Conservation (phyloP, 306 rosid genomes). For the Gynostemma pentaphyllum region DNA sequence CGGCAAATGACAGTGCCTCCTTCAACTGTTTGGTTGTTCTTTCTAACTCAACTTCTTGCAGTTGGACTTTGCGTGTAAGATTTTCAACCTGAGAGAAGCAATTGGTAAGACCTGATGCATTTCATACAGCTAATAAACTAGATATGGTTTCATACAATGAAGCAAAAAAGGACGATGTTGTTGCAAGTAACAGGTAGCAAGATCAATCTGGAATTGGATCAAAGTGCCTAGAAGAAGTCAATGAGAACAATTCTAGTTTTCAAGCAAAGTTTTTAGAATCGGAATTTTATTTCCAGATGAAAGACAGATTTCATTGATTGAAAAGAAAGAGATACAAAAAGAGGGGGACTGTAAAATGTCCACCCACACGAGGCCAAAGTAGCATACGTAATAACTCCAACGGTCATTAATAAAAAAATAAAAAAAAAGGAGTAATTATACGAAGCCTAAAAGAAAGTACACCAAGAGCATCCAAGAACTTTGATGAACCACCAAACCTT, state of each 20-base stretch:
- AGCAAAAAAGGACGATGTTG: not conserved
- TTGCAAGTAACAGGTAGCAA: too few species aligned
- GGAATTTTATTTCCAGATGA: not conserved
- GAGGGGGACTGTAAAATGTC: not conserved
- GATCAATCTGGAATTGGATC: not conserved
- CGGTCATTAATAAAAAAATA: not conserved
- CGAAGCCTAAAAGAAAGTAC: not conserved
- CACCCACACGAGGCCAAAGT: not conserved
- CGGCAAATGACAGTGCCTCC: conserved; percentile 83
- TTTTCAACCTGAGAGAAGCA: conserved; percentile 4
- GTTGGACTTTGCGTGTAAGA: conserved; percentile 47
- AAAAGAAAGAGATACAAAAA: not conserved
- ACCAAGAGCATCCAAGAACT: not conserved
- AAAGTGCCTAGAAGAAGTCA: not conserved
- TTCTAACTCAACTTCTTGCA: conserved; percentile 14
- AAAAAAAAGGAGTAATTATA: not conserved
- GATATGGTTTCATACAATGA: not conserved
- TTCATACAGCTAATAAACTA: not conserved
- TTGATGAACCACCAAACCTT: not conserved
- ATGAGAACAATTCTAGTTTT: not conserved
- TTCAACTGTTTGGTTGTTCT: conserved; percentile 9
- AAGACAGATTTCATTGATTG: not conserved
- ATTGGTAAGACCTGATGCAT: conserved; percentile 10
- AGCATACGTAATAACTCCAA: not conserved
- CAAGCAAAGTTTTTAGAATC: not conserved